A percentile compares a stretch with the other conserved stretches of the same genome.
phyloP scores from a whole-genome alignment of 768 basidiomycete species.

The Mycena chlorophos region DNA sequence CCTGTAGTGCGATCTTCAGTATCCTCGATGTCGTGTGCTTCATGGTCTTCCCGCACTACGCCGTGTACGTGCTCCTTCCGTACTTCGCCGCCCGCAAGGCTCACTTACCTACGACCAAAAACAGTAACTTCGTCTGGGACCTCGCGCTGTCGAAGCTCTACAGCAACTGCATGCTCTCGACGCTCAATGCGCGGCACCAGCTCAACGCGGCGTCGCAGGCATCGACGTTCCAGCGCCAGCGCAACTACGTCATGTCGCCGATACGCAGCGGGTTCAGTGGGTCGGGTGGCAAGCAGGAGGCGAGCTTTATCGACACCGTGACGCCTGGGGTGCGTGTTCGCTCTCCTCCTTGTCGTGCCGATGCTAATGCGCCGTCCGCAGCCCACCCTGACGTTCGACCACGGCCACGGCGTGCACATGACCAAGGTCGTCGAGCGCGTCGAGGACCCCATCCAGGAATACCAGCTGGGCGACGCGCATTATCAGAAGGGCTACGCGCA shows the following conservation, averaged over 20 bases:
- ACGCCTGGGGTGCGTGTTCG: background rate
- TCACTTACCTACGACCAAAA: background rate
- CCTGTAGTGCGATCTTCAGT: slow-evolving; percentile 23
- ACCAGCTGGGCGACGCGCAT: background rate
- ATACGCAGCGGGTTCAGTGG: background rate
- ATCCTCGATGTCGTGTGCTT: slow-evolving; percentile 34
- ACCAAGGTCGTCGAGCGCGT: slow-evolving; percentile 1
- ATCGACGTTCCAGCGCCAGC: background rate
- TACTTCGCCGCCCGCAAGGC: background rate
- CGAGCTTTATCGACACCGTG: background rate
- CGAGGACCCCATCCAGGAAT: background rate
- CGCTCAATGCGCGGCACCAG: background rate
- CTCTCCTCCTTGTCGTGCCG: background rate
- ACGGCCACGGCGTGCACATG: background rate
- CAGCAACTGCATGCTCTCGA: slow-evolving; percentile 1
- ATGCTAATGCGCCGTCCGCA: background rate
- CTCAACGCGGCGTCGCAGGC: background rate
- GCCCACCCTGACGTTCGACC: background rate
- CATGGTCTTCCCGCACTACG: slow-evolving; percentile 20
- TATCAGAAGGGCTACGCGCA: no score
- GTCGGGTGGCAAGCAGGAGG: background rate
- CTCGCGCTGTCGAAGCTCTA: background rate
- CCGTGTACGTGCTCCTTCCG: background rate
- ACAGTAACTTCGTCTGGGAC: slow-evolving; percentile 1
- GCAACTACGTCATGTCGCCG: background rate